These are phyloP conservation scores for Blastobotrys robertii DNA, from an alignment of 805 yeast species.

Conservation along the genomic window DNA sequence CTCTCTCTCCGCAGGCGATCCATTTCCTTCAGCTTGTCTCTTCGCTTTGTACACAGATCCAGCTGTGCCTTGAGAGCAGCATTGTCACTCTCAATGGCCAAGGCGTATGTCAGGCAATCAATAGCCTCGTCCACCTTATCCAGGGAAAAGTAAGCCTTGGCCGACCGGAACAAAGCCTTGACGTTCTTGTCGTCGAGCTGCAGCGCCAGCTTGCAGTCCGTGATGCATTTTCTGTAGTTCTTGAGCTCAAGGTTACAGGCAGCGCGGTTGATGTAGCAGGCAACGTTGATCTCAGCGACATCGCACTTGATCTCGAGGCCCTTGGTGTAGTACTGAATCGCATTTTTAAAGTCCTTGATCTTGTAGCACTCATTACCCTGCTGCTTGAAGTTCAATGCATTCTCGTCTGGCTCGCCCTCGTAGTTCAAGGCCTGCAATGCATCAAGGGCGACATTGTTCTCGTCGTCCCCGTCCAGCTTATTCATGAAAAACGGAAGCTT, in stretches of 20 bases:
- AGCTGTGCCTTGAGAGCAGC: slow-evolving; percentile 42
- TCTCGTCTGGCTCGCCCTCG: slow-evolving; percentile 91
- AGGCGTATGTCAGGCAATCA: slow-evolving; percentile 56
- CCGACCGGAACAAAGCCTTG: slow-evolving; percentile 81
- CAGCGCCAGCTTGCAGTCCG: slow-evolving; percentile 71
- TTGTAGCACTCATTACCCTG: slow-evolving; percentile 89
- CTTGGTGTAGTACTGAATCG: slow-evolving; percentile 67
- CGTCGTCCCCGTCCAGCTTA: slow-evolving; percentile 65
- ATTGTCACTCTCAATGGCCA: slow-evolving; percentile 50
- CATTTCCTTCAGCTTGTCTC: slow-evolving; percentile 17
- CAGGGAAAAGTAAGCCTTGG: slow-evolving; percentile 64
- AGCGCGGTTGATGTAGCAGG: slow-evolving; percentile 73
- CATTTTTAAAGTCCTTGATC: slow-evolving; percentile 60
- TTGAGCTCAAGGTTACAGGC: slow-evolving; percentile 82
- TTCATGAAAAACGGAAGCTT: slow-evolving; percentile 93
- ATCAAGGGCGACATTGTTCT: slow-evolving; percentile 58
- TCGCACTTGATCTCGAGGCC: slow-evolving; percentile 65
- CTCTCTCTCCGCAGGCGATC: slow-evolving; percentile 19
- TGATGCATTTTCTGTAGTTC: slow-evolving; percentile 78
- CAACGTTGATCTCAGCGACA: slow-evolving; percentile 43
- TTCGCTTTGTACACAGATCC: slow-evolving; percentile 33
- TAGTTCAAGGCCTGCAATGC: slow-evolving; percentile 87
- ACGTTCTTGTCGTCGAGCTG: slow-evolving; percentile 54
- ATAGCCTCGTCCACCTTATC: slow-evolving; percentile 64
- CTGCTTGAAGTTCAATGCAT: slow-evolving; percentile 78